Evolutionary conservation across 139 green algal species (phyloP).

Genomic region (Mesotaenium endlicherianum): DNA sequence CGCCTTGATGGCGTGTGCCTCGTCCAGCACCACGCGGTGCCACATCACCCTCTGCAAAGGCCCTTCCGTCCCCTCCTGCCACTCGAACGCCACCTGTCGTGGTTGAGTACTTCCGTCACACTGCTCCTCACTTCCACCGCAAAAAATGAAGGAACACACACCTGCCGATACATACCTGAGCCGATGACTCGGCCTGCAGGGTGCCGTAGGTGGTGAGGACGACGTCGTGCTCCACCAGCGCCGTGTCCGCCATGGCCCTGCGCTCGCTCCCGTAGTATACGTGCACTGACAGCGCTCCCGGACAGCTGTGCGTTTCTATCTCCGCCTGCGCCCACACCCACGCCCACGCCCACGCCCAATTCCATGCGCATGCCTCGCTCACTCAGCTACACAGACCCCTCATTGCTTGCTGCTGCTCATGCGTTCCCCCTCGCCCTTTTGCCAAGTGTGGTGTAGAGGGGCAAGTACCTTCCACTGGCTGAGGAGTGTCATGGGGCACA

Average conservation of each 20-base stretch:
- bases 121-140: too few species aligned
- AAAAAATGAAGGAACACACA: too few species aligned
- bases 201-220: slow-evolving; percentile 47
- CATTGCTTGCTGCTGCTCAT: too few species aligned
- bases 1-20: slow-evolving; percentile 92
- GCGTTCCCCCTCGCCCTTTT: too few species aligned
- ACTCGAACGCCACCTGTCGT: too few species aligned
- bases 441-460: too few species aligned
- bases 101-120: too few species aligned
- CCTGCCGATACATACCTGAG: too few species aligned
- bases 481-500: slow-evolving; percentile 50
- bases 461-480: slow-evolving; percentile 44
- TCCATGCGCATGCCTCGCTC: too few species aligned
- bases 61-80: too few species aligned
- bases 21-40: slow-evolving; percentile 82
- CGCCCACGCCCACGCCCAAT: too few species aligned
- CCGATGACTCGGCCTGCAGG: not conserved
- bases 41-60: slow-evolving; percentile 34
- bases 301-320: slow-evolving; percentile 17
- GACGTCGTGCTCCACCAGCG: slow-evolving; percentile 26
- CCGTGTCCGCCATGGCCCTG: not conserved
- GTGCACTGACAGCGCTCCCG: slow-evolving; percentile 4
- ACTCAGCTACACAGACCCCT: too few species aligned
- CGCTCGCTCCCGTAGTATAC: slow-evolving; percentile 40
- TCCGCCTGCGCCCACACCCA: slow-evolving; percentile 31